Base-by-base conservation (phyloP, 2,329 filamentous ascomycete genomes). In the Teratosphaeria epicoccoides region DNA sequence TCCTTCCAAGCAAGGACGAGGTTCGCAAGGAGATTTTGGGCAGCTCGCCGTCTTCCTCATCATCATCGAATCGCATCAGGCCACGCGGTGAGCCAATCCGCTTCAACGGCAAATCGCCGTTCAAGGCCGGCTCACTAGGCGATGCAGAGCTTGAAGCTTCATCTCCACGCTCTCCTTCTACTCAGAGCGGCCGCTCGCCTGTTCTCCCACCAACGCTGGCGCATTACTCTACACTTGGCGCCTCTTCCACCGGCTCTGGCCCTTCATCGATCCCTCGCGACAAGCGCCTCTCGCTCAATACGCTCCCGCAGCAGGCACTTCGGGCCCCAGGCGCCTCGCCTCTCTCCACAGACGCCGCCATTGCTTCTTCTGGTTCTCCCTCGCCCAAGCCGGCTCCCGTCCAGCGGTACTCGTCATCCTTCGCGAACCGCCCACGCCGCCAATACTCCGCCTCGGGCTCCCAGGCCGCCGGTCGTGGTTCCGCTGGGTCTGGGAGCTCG, bases 331-430 rank as follows among this genome's bases (percentile, higher is more conserved):
- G 17, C 12, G 24, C 44, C 7, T 12, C 44, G 14, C 25, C 24
- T 24, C 44, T 28, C 3, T 24, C 46, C 7, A 9, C 22, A 6
- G 82, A 85, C 24, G 78, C 77, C 54, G 74, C 78, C 0, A 74
- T 82, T 52, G 77, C 85, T 9, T 81, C 81, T 29, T 83, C 88
- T 6, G 73, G 80, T 51, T 82, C 84, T 5, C 82, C 85, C 51
- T 95, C 89, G 6, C 89, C 91, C 2, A 86, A 85, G 55, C 87
- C 88, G 4, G 77, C 82, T 7, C 82, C 85, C 0, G 82, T 87
- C n/a, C 84, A 83, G 54, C 83, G 87, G 46, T 97, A 94, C 66
- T 95, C 88, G 68, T 97, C 91, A 68, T 95, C 90, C 63, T 98
- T 98, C 63, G 87, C 85, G 6, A 88, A 95, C 66, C 82, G 93